Percentiles rank a stretch among this genome's conserved stretches.
Evolutionary conservation across 2,329 filamentous ascomycete genomes (phyloP).

Genomic region (Xylaria sp.): DNA sequence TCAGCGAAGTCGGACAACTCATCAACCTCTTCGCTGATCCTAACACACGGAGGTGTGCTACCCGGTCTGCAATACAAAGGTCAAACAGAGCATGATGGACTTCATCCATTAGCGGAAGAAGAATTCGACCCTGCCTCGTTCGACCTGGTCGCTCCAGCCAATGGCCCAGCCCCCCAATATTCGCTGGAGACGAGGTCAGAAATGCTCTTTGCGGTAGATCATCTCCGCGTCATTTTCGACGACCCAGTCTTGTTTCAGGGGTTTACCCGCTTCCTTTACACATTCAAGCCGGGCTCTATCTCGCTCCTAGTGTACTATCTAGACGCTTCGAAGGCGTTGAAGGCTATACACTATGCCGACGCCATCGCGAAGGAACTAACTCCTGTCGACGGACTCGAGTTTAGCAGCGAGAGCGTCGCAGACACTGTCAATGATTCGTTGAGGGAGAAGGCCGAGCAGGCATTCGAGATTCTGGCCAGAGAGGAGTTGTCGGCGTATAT

Average conservation of each 20-base stretch:
- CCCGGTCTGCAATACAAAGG: conserved; percentile 32
- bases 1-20: conserved; percentile 36
- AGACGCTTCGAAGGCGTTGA: conserved; percentile 70
- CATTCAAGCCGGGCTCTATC: conserved; percentile 62
- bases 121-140: conserved; percentile 44
- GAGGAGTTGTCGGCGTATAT: conserved; percentile 75
- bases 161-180: conserved; percentile 43
- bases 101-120: conserved; percentile 41
- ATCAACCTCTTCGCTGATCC: conserved; percentile 31
- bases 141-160: conserved; percentile 48
- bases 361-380: conserved; percentile 64
- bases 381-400: conserved; percentile 57
- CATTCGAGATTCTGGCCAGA: conserved; percentile 65
- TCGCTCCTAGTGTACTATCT: conserved; percentile 72
- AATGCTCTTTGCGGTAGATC: conserved; percentile 66
- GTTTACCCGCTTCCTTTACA: conserved; percentile 69
- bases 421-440: conserved; percentile 61
- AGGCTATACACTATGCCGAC: conserved; percentile 72
- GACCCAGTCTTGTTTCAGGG: conserved; percentile 64
- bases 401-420: conserved; percentile 53
- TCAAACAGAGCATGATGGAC: conserved; percentile 33
- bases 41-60: conserved; percentile 16
- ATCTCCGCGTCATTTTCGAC: conserved; percentile 66
- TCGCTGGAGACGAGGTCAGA: conserved; percentile 67
- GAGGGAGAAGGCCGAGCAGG: conserved; percentile 64